Base-by-base conservation (phyloP, 768 basidiomycete genomes). In the Mycena leptocephala region DNA sequence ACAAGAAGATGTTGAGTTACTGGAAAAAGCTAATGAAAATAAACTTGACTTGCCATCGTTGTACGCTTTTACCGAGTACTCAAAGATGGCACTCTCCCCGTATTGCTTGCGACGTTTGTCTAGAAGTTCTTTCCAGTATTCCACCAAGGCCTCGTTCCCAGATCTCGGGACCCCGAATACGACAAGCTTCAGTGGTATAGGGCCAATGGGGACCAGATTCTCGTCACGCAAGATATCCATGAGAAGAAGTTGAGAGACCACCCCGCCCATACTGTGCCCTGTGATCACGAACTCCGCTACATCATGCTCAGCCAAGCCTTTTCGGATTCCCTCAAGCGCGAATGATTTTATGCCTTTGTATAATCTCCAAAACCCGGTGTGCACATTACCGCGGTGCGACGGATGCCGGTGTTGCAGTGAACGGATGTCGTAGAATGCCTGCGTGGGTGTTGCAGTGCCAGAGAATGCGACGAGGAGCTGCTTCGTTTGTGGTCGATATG, bases 221-320 rank as follows among this genome's bases (percentile, higher is more conserved):
- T 81, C 80, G 30, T 82, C 81, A 8, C 83, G 70, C 43, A 93
- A 82, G 24, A 91, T 77, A 69, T 91, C 90, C 24, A 92, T 78
- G 53, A 86, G 85, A 53, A 91, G 83, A 28, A 93, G 82, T 81
- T 90, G 90, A 20, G 86, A 84, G n/a, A 93, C 79, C 26, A 87
- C 87, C 26, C 86, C 90, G 51, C 92, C 91, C 88, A 92, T 88
- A 69, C 90, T 92, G 79, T 93, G 92, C 1, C 91, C 92, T 1
- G 90, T 90, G 35, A 92, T 76, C 18, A 91, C 86, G 22, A 92
- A 68, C 77, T 91, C 90, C 24, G 72, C 76, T 33, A 84, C 80
- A 8, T 81, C 83, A 66, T 88, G 80, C 67, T 84, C 81, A 18
- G 80, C 53, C 16, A 91, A 78, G 8, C 86, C 89, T 72, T 84